Conservation (phyloP, 345 rosid species). For the Leavenworthia alabamica region DNA sequence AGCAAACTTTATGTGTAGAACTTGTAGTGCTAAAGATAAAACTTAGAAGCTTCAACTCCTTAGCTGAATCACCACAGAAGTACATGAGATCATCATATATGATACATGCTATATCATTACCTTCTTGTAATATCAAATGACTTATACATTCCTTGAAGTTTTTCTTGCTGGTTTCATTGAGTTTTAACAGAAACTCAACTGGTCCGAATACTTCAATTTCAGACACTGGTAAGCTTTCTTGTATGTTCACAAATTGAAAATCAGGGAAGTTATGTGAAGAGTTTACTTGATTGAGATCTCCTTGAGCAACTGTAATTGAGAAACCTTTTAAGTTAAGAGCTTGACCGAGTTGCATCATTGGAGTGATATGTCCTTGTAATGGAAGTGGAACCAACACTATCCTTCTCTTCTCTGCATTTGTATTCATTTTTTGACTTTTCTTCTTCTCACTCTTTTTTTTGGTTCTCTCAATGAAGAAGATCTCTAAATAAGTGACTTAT, state of each 20-base stretch:
- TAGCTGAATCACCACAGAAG: constrained; percentile 9
- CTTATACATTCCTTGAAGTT: constrained; percentile 16
- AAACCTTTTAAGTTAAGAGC: constrained; percentile 26
- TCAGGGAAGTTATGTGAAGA: not conserved
- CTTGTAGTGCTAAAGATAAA: constrained; percentile 13
- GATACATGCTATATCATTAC: not conserved
- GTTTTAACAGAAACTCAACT: not conserved
- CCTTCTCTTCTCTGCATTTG: not conserved
- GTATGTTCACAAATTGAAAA: constrained; percentile 34
- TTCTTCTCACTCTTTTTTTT: too few relatives aligned
- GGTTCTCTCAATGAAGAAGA: too few relatives aligned
- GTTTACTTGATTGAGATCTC: constrained; percentile 27
- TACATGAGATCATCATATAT: constrained; percentile 16
- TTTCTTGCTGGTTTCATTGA: constrained; percentile 28
- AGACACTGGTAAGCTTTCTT: constrained; percentile 20
- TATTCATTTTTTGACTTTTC: too few relatives aligned
- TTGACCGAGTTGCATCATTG: constrained; percentile 48
- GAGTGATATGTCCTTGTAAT: constrained; percentile 46
- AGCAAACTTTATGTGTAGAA: constrained; percentile 12
- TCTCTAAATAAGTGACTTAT: too few relatives aligned
- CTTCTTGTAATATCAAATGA: not conserved
- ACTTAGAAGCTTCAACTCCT: constrained; percentile 9
- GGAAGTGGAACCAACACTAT: constrained; percentile 39
- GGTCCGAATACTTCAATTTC: constrained; percentile 2
- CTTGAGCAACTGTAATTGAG: constrained; percentile 37